Conservation (phyloP, 2,329 filamentous ascomycete genomes). For the Microdochium bolleyi region DNA sequence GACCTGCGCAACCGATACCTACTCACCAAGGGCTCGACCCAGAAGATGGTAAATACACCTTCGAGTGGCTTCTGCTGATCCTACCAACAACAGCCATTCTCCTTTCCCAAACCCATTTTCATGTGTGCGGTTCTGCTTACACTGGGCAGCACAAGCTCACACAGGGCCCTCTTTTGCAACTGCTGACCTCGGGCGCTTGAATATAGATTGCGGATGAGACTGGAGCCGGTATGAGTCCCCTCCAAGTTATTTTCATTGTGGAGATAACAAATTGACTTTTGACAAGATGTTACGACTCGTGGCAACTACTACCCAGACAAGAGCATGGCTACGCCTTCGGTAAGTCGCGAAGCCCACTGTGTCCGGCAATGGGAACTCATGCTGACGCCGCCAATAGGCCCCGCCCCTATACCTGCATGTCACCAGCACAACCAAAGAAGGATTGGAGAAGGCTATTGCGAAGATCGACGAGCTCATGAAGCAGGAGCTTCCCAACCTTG, state of each 20-base stretch:
- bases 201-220: conserved; percentile 99
- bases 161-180: conserved; percentile 68
- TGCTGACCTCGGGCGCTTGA: conserved; percentile 89
- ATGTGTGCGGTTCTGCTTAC: conserved; percentile 64
- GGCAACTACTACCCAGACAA: conserved; percentile 97
- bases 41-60: conserved; percentile 98
- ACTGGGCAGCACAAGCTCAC: conserved; percentile 56
- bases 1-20: conserved; percentile 94
- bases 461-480: conserved; percentile 95
- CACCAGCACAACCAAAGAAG: conserved; percentile 84
- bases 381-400: conserved; percentile 46
- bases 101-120: conserved; percentile 32
- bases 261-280: conserved; percentile 49
- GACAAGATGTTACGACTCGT: conserved; percentile 94
- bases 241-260: conserved; percentile 39
- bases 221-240: conserved; percentile 90
- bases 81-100: conserved; percentile 21
- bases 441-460: conserved; percentile 78
- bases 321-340: conserved; percentile 88
- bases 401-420: conserved; percentile 93
- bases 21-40: conserved; percentile 91
- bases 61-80: conserved; percentile 60
- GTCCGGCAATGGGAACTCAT: neutral
- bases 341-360: conserved; percentile 38
- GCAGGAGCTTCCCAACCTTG: conserved; percentile 88